These are phyloP conservation scores for Thozetella sp. DNA, from an alignment of 495 filamentous ascomycete species.

Conservation along the genomic window DNA sequence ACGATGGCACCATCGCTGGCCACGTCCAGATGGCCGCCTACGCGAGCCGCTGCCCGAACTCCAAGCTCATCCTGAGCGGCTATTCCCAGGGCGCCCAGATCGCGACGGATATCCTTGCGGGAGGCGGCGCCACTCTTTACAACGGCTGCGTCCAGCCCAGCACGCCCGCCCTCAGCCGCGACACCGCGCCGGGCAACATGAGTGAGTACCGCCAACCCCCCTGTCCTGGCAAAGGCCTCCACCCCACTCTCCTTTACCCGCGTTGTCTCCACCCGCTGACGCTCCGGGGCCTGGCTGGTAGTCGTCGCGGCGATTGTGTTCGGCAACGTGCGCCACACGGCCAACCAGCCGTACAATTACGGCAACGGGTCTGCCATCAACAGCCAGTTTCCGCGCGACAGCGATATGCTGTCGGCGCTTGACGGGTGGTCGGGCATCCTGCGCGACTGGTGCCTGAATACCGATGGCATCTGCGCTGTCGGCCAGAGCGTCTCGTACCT, in stretches of 20 bases:
- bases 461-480: constrained; percentile 24
- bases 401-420: constrained; percentile 9
- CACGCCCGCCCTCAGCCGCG: constrained; percentile 6
- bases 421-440: constrained; percentile 14
- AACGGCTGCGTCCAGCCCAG: constrained; percentile 11
- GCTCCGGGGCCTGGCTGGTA: background rate
- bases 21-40: constrained; percentile 16
- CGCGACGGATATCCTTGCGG: constrained; percentile 8
- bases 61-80: constrained; percentile 23
- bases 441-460: constrained; percentile 19
- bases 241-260: too few relatives aligned
- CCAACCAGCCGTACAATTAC: constrained; percentile 20
- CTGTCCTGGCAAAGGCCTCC: too few relatives aligned
- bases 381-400: constrained; percentile 19
- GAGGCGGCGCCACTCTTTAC: constrained; percentile 19
- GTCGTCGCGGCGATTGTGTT: constrained; percentile 24
- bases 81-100: constrained; percentile 29
- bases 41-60: constrained; percentile 17
- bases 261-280: background rate
- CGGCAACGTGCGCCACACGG: constrained; percentile 21
- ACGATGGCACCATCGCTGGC: constrained; percentile 14
- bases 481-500: constrained; percentile 8
- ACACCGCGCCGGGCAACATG: constrained; percentile 12
- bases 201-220: constrained; percentile 16
- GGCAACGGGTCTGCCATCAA: constrained; percentile 12